Percentiles rank a stretch among this genome's conserved stretches.
Conservation (phyloP, 2,329 filamentous ascomycete genomes). For the Chaetomium olivaceum region DNA sequence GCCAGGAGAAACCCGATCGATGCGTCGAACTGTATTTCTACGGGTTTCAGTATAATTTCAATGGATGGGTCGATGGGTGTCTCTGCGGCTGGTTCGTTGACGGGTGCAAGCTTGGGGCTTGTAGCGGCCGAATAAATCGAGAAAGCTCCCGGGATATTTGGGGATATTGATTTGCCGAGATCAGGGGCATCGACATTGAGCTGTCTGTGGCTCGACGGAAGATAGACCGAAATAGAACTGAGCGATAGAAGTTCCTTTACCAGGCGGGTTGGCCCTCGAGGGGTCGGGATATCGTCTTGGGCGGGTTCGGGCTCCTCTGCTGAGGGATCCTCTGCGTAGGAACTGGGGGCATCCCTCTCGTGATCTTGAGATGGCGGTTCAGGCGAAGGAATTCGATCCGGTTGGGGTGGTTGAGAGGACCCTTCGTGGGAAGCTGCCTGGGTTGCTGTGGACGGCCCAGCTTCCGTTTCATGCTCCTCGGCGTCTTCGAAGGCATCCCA, state of each 20-base stretch:
- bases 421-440: neutral
- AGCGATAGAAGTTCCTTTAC: conserved; percentile 57
- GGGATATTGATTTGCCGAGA: conserved; percentile 45
- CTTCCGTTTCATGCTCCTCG: conserved; percentile 20
- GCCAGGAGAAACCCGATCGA: conserved; percentile 57
- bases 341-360: neutral
- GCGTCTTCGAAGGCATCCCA: conserved; percentile 47
- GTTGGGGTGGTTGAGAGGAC: neutral
- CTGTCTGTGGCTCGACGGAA: conserved; percentile 53
- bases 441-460: neutral
- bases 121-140: conserved; percentile 46
- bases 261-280: conserved; percentile 54
- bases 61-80: conserved; percentile 41
- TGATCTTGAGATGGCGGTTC: neutral
- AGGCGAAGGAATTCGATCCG: neutral
- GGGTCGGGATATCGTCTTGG: conserved; percentile 50
- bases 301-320: conserved; percentile 24
- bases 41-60: conserved; percentile 54
- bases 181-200: conserved; percentile 39
- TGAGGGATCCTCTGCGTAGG: neutral
- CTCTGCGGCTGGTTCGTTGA: conserved; percentile 10
- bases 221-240: conserved; percentile 54
- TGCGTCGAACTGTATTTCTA: conserved; percentile 56
- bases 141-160: conserved; percentile 62
- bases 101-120: conserved; percentile 36